A percentile compares a stretch with the other conserved stretches of the same genome.
Conservation (phyloP, 495 filamentous ascomycete species). For the Trichoderma virens region DNA sequence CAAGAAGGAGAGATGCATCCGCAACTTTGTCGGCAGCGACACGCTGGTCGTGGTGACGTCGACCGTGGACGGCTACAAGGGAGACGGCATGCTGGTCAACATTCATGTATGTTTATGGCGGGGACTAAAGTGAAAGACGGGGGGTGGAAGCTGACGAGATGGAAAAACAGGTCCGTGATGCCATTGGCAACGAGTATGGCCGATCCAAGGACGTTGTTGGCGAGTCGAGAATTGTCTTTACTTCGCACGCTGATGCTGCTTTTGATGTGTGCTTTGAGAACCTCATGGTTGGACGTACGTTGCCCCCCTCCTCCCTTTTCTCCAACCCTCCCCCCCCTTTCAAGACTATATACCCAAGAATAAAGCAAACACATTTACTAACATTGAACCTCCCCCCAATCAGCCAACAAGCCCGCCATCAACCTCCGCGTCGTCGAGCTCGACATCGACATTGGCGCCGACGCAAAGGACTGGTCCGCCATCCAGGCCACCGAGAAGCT, state of each 20-base stretch:
- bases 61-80: conserved; percentile 72
- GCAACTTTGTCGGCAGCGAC: conserved; percentile 90
- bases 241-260: conserved; percentile 83
- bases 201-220: conserved; percentile 84
- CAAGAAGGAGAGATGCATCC: conserved; percentile 77
- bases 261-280: conserved; percentile 99
- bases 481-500: conserved; percentile 96
- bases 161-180: conserved; percentile 71
- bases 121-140: neutral
- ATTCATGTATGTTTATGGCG: conserved; percentile 69
- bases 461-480: conserved; percentile 95
- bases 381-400: conserved; percentile 22
- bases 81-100: conserved; percentile 89
- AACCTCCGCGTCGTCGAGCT: conserved; percentile 73
- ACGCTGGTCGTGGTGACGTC: conserved; percentile 98
- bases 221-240: conserved; percentile 90
- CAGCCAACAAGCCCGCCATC: conserved; percentile 8
- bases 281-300: conserved; percentile 57
- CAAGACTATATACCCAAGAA: conserved; percentile 13
- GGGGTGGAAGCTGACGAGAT: neutral
- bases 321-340: neutral
- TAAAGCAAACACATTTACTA: conserved; percentile 14
- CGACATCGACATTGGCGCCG: conserved; percentile 97
- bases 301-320: neutral
- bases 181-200: conserved; percentile 91